phyloP scores from a whole-genome alignment of 345 rosid species.

The Adansonia digitata region DNA sequence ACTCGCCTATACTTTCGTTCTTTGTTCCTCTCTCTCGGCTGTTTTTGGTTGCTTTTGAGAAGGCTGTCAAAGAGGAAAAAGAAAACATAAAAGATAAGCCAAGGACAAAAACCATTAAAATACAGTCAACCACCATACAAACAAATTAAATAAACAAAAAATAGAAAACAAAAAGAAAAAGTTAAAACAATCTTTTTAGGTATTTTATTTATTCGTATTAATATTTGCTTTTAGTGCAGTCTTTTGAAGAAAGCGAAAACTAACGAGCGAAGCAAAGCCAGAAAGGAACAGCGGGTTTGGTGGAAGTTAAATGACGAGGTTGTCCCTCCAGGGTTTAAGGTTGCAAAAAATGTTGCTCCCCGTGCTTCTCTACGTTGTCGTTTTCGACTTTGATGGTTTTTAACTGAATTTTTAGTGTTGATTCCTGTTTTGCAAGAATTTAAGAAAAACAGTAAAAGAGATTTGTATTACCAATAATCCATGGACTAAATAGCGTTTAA shows the following conservation, averaged over 20 bases:
- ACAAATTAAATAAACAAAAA: neutral
- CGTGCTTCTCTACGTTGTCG: neutral
- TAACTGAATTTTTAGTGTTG: neutral
- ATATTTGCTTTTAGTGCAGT: neutral
- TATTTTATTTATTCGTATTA: neutral
- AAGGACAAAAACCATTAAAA: conserved; percentile 1
- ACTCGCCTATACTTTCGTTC: conserved; percentile 5
- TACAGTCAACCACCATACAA: too few relatives aligned
- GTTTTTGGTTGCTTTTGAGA: conserved; percentile 13
- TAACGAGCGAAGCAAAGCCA: neutral
- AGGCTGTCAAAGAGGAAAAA: conserved; percentile 14
- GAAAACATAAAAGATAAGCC: neutral
- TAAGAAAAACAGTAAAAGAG: too few relatives aligned
- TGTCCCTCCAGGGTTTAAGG: conserved; percentile 11
- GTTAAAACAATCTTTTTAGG: neutral
- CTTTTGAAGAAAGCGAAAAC: neutral
- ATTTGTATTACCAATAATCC: too few relatives aligned
- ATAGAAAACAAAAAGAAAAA: neutral
- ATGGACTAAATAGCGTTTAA: too few relatives aligned
- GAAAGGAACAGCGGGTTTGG: neutral
- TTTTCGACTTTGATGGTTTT: too few relatives aligned
- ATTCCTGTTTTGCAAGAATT: neutral
- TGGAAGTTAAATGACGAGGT: conserved; percentile 11
- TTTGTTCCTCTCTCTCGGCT: conserved; percentile 7
- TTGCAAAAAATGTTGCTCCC: conserved; percentile 13